Conservation (phyloP, 495 filamentous ascomycete species). For the Extremus antarcticus region DNA sequence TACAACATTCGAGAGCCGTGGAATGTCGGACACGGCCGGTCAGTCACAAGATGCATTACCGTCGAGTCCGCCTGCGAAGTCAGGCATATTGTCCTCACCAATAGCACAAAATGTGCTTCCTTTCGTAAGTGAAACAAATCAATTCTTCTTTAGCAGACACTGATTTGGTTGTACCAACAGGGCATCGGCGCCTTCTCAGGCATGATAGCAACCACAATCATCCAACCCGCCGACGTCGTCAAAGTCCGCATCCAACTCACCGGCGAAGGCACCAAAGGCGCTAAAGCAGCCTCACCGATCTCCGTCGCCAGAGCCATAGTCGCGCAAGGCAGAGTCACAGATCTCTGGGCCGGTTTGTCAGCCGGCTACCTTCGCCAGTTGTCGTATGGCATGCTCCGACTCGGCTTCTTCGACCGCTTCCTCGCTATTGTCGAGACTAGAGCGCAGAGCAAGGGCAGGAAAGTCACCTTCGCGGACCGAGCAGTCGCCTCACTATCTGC, state of each 20-base stretch:
- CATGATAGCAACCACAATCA: slow-evolving; percentile 1
- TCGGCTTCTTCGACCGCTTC: slow-evolving; percentile 7
- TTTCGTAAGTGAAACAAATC: neutral
- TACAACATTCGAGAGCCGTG: neutral
- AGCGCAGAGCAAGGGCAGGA: neutral
- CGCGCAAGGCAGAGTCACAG: neutral
- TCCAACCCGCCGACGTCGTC: slow-evolving; percentile 7
- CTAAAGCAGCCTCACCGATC: neutral
- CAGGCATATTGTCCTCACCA: neutral
- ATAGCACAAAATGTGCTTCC: neutral
- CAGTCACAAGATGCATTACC: neutral
- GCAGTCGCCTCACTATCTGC: neutral
- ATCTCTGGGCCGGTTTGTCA: slow-evolving; percentile 5
- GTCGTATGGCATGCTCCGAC: neutral
- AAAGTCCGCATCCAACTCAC: slow-evolving; percentile 7
- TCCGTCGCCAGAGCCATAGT: slow-evolving; percentile 1
- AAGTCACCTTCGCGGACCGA: slow-evolving; percentile 2
- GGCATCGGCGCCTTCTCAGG: neutral
- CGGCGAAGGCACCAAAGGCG: slow-evolving; percentile 4
- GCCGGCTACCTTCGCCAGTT: slow-evolving; percentile 1
- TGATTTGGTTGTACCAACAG: neutral
- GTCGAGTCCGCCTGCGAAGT: neutral
- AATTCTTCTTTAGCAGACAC: too few species aligned
- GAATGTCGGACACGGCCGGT: neutral
- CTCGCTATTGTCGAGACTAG: neutral